Base-by-base conservation (phyloP, 2,329 filamentous ascomycete species). In the Ramularia endophylla region DNA sequence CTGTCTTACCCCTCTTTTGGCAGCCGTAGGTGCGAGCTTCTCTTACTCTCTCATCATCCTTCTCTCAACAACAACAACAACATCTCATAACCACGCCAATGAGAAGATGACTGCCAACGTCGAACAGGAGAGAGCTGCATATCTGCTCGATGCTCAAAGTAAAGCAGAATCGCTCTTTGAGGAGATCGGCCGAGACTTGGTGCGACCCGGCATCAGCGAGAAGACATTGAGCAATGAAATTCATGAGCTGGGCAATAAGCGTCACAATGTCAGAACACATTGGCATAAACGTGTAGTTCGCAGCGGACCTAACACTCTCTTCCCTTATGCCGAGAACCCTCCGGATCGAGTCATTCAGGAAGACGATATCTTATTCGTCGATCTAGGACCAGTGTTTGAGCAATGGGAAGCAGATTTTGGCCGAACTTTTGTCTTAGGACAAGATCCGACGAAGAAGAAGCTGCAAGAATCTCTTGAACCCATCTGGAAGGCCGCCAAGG, bases 401-500 rank as follows among this genome's bases (percentile, higher is more conserved):
- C 63, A 60, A 1, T 76, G 69, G 69, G 72, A 75, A 51, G 72
- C 72, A 4, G 72, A 75, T 46, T 74, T 74, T 43, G 71, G 72
- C 6, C 68, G 72, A 11, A 75, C 72, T 1, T 75, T 68, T 45
- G 71, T 75, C 3, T 62, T 75, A 0, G 71, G 70, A 3, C 17
- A 30, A 36, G 71, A 75, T 38, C 65, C 67, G 2, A 43, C 56
- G 15, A 75, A 74, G 57, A 59, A 57, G 12, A 60, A 57, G 36
- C 50, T 75, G 11, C 65, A 68, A 2, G 71, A 73, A 41, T 56
- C 66, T 3, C 61, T 74, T 0, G 66, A 72, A 48, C 70, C 70
- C 0, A 57, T 68, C 8, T 75, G 70, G 69, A 49, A 64, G 3
- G 54, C 52, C n/a, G 66, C 73, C 33, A 72, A 71, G 56, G 48